Evolutionary conservation across 768 basidiomycete genomes (phyloP), one percentile per base, ranked within the genome.

Genomic region (Pulveroboletus sp.): DNA sequence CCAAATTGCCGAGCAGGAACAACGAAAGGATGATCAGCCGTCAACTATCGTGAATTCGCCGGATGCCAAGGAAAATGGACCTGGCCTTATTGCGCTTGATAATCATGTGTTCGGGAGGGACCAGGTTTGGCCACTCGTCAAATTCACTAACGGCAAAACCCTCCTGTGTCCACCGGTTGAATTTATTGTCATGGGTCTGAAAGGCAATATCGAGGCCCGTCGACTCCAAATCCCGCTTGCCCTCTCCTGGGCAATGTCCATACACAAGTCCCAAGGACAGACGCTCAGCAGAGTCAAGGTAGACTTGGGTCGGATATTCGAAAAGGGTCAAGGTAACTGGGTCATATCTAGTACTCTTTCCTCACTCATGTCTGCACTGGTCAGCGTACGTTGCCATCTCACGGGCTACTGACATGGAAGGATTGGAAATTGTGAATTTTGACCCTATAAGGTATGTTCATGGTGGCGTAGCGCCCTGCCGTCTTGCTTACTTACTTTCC

Each of bases 261-360:
- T 98, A 57, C 96, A 99, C 69, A 99, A 99, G 68, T 87, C 89
- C 6, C 96, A 99, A 69, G 96, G 96, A 8, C 96, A 98, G 69
- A 98, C 96, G 0, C 76, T 99, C 27, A 86, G 89, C 6, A 81
- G 92, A 37, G 94, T 97, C 58, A 95, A 89, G 60, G 93, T 98
- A 38, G 93, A 98, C 60, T 76, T 99, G 39, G 81, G 77, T 30
- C 85, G 81, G 61, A 86, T 96, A 14, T 99, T 99, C 60, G 96
- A 93, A 67, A 92, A 89, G 64, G 90, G 89, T 32, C 63, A 74
- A 70, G 74, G 72, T 69, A 50, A 58, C 24, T 27, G 39, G 30
- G n/a, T 48, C 35, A 40, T 27, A 11, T 38, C 26, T 45, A 12
- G 10, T 21, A 30, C 38, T 18, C 7, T 12, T 3, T 28, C 18